Conservation (phyloP, 2,329 filamentous ascomycete species). For the Diaporthe capsici region DNA sequence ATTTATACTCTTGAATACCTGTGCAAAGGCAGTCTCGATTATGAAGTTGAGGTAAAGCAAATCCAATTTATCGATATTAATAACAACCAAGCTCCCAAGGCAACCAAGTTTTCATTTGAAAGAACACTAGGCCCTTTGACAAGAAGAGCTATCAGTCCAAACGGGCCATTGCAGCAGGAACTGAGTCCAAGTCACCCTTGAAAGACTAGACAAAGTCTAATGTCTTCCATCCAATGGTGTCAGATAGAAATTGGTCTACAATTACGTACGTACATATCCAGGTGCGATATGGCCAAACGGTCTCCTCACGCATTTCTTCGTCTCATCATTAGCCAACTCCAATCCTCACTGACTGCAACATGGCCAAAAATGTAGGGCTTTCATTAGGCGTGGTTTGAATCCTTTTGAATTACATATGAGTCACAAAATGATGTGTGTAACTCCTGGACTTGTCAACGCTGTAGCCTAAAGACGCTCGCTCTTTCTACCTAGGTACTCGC, state of each 20-base stretch:
- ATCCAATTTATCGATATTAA: background rate
- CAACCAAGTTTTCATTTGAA: background rate
- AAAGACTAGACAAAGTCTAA: background rate
- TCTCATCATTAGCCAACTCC: background rate
- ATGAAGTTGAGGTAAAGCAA: background rate
- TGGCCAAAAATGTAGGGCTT: rapidly evolving
- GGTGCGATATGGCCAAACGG: background rate
- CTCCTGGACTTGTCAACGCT: background rate
- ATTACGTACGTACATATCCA: background rate
- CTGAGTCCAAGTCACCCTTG: background rate
- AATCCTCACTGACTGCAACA: background rate
- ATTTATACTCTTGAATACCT: background rate
- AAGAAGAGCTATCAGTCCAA: background rate
- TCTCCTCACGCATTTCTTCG: background rate
- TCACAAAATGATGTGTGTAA: background rate
- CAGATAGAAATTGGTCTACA: background rate
- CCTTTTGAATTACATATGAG: background rate
- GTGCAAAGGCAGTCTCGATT: background rate
- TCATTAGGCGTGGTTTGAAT: background rate
- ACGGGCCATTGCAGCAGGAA: background rate
- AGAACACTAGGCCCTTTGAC: background rate
- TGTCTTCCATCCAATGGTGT: background rate
- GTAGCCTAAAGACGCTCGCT: background rate
- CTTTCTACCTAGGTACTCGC: no score
- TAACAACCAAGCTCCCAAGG: background rate